Conservation (phyloP, 495 filamentous ascomycete genomes). For the Astrothelium macrocarpum region DNA sequence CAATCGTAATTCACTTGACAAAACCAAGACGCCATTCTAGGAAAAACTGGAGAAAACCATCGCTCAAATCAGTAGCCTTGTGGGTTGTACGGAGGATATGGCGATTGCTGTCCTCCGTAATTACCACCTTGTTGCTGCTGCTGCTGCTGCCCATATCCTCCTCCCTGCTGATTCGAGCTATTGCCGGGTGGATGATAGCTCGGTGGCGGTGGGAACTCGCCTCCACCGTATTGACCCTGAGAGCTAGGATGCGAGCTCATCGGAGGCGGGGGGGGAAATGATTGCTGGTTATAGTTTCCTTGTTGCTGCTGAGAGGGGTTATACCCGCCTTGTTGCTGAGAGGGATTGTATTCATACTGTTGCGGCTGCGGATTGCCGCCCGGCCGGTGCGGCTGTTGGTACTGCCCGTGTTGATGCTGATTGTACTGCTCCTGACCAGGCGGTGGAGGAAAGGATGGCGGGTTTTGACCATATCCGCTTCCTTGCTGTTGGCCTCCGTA, state of each 20-base stretch:
- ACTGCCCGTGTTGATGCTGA: not conserved
- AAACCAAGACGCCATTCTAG: not conserved
- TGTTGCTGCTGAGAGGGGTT: too few species aligned
- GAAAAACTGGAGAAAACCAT: not conserved
- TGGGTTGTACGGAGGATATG: not conserved
- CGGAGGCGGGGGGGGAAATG: constrained; percentile 8
- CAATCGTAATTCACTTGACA: not conserved
- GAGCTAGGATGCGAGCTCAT: constrained; percentile 5
- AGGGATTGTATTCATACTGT: too few species aligned
- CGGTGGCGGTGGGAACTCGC: not conserved
- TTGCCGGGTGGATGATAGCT: not conserved
- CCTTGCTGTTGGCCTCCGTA: constrained; percentile 6
- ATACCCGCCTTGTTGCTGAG: too few species aligned
- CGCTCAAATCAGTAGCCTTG: not conserved
- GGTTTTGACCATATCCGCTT: constrained; percentile 4
- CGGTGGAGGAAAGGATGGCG: not conserved
- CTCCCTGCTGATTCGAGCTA: not conserved
- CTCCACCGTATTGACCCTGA: constrained; percentile 7
- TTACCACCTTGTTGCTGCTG: not conserved
- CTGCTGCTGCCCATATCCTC: not conserved
- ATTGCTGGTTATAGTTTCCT: constrained; percentile 6
- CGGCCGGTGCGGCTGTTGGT: too few species aligned
- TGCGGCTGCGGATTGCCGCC: too few species aligned
- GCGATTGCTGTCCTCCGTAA: constrained; percentile 1
- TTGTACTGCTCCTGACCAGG: constrained; percentile 6